phyloP scores from a whole-genome alignment of 768 basidiomycete species.

The Hirschioporus abietinus region DNA sequence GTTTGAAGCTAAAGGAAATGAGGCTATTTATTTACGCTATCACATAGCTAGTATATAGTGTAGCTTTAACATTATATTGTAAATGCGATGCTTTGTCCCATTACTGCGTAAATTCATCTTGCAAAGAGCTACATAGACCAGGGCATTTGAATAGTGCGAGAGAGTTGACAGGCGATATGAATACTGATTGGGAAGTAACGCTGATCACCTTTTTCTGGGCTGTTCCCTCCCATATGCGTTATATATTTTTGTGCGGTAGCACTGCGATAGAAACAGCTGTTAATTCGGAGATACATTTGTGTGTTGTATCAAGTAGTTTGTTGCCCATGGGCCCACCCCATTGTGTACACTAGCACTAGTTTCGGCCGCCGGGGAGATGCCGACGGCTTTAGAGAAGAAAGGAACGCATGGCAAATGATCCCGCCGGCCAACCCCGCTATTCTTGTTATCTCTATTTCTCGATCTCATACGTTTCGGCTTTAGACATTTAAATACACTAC shows the following conservation, averaged over 20 bases:
- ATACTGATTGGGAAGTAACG: no score
- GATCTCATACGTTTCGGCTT: not conserved
- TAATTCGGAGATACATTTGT: no score
- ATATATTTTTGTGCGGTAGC: no score
- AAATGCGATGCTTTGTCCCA: not conserved
- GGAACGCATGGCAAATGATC: not conserved
- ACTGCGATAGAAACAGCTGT: no score
- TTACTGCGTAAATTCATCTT: no score
- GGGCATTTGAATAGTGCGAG: no score
- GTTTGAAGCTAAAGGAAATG: not conserved
- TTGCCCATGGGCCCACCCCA: no score
- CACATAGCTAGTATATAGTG: not conserved
- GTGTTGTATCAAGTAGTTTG: no score
- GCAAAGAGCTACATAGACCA: no score
- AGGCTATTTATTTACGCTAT: not conserved
- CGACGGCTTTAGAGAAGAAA: not conserved
- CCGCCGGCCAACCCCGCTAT: not conserved
- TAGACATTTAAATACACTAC: not conserved
- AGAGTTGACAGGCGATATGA: no score
- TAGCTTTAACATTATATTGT: not conserved
- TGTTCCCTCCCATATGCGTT: no score
- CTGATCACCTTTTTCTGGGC: no score
- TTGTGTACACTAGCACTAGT: not conserved
- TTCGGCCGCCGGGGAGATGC: not conserved
- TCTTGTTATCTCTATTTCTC: not conserved